Percentiles rank a stretch among this genome's conserved stretches.
These are phyloP conservation scores for Simplicillium sp. DNA, from an alignment of 2,329 filamentous ascomycete species.

Conservation along the genomic window DNA sequence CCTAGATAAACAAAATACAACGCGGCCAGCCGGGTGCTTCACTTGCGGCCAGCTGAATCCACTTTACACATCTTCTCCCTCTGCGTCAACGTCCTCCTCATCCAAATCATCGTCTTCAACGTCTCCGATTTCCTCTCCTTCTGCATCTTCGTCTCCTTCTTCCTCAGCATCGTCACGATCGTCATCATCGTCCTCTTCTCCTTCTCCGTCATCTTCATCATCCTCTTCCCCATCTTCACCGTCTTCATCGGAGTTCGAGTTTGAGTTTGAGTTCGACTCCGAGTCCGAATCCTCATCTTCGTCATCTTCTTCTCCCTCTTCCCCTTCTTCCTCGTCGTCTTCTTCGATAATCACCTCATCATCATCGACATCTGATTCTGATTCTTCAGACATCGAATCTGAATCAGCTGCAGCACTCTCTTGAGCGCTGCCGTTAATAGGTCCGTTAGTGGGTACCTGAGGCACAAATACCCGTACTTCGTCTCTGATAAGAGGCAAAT, in stretches of 20 bases:
- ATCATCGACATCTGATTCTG: constrained; percentile 1
- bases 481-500: too few relatives aligned
- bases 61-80: constrained; percentile 18
- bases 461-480: too few relatives aligned
- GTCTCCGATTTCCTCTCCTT: not conserved
- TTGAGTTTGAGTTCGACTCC: not conserved
- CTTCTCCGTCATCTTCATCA: constrained; percentile 8
- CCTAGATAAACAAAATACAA: too few relatives aligned
- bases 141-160: not conserved
- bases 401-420: not conserved
- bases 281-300: not conserved
- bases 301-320: not conserved
- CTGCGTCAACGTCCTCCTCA: constrained; percentile 22
- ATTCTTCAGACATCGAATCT: not conserved
- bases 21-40: too few relatives aligned
- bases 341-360: not conserved
- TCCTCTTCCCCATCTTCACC: constrained; percentile 1
- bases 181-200: constrained; percentile 7
- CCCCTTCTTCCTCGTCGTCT: not conserved
- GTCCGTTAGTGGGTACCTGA: too few relatives aligned
- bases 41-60: too few relatives aligned
- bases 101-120: not conserved
- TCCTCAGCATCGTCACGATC: not conserved
- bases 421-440: not conserved
- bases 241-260: too few relatives aligned